These are phyloP conservation scores for Penicillium sp. DNA, from an alignment of 2,329 filamentous ascomycete species.

Conservation along the genomic window DNA sequence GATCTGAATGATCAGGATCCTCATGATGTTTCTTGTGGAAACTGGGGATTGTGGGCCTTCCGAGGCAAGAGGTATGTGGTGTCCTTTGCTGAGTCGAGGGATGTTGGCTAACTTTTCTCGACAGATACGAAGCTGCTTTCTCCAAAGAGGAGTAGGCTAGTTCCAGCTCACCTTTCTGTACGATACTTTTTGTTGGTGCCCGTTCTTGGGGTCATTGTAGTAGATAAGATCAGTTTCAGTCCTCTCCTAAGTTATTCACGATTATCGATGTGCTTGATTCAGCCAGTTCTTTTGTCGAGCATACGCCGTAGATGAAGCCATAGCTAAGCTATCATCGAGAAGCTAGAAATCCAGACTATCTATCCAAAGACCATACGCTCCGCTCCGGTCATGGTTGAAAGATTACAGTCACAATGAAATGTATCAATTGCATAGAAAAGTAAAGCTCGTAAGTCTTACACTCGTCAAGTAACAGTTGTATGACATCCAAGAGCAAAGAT, in stretches of 20 bases:
- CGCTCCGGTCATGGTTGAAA: neutral
- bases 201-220: constrained; percentile 2
- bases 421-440: constrained; percentile 1
- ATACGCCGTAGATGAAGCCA: neutral
- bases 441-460: constrained; percentile 10
- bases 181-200: constrained; percentile 6
- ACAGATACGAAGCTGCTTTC: constrained; percentile 42
- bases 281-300: neutral
- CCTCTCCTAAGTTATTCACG: neutral
- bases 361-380: neutral
- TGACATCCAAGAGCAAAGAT: constrained; percentile 7
- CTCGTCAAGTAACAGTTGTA: constrained; percentile 8
- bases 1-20: constrained; percentile 95
- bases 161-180: constrained; percentile 1
- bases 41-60: constrained; percentile 97
- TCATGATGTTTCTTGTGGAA: constrained; percentile 89
- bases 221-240: constrained; percentile 8
- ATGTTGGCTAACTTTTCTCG: constrained; percentile 8
- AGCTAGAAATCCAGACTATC: neutral
- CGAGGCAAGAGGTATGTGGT: constrained; percentile 84
- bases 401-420: neutral
- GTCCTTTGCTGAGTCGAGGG: neutral
- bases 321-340: neutral
- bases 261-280: neutral
- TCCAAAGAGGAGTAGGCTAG: constrained; percentile 21